phyloP scores from a whole-genome alignment of 2,329 filamentous ascomycete genomes.

The Paraphaeosphaeria minitans region DNA sequence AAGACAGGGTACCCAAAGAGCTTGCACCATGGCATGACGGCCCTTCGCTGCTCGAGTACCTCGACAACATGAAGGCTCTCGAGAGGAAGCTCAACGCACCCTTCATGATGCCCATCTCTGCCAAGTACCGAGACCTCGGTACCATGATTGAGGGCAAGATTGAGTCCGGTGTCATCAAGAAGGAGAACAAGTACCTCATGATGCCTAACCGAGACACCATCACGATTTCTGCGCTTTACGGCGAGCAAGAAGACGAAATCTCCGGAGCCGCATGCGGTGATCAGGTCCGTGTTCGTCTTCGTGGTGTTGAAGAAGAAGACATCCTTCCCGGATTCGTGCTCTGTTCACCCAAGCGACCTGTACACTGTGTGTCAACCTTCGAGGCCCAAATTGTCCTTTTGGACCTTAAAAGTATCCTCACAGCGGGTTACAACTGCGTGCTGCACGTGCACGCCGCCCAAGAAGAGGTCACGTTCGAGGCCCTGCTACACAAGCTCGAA shows the following conservation, averaged over 20 bases:
- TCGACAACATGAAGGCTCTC: constrained; percentile 90
- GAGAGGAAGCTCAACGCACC: constrained; percentile 96
- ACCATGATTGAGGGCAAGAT: constrained; percentile 98
- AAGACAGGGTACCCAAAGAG: constrained; percentile 77
- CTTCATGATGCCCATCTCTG: constrained; percentile 98
- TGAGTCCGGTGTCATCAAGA: constrained; percentile 91
- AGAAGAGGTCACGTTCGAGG: constrained; percentile 92
- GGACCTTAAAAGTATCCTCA: constrained; percentile 91
- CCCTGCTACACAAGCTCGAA: constrained; percentile 89
- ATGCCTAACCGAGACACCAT: constrained; percentile 92
- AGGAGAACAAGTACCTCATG: constrained; percentile 83
- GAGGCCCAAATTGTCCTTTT: constrained; percentile 97
- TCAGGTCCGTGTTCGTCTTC: constrained; percentile 88
- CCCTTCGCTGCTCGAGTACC: constrained; percentile 89
- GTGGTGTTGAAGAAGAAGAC: constrained; percentile 97
- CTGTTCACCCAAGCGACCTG: constrained; percentile 90
- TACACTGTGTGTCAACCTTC: constrained; percentile 86
- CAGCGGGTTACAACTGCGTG: constrained; percentile 96
- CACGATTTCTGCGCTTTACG: constrained; percentile 83
- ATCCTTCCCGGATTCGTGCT: constrained; percentile 94
- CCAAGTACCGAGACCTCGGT: constrained; percentile 96
- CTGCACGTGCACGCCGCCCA: constrained; percentile 96
- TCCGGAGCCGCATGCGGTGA: constrained; percentile 84
- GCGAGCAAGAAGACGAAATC: constrained; percentile 95
- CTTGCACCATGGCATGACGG: constrained; percentile 83